These are phyloP conservation scores for Phaffia tasmanica DNA, from an alignment of 768 basidiomycete genomes.

Conservation along the genomic window DNA sequence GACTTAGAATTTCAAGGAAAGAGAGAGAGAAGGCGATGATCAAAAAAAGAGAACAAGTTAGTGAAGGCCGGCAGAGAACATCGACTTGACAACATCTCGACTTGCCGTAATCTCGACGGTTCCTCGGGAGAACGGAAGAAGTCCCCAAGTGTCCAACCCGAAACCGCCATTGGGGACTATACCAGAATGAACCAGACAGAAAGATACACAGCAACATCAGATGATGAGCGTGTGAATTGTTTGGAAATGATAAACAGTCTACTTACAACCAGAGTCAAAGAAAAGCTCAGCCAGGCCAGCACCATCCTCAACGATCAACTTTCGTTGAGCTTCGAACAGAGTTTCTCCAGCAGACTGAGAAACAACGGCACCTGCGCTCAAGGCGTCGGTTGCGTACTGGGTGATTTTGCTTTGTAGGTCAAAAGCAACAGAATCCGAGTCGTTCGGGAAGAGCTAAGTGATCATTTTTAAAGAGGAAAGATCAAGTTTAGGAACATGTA, in stretches of 20 bases:
- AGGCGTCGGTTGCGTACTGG: slow-evolving; percentile 1
- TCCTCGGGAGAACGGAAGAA: slow-evolving; percentile 50
- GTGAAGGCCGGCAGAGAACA: background rate
- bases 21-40: background rate
- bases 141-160: slow-evolving; percentile 48
- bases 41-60: background rate
- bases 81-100: background rate
- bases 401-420: background rate
- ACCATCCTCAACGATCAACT: slow-evolving; percentile 30
- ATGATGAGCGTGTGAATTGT: too few relatives aligned
- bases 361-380: slow-evolving; percentile 9
- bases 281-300: slow-evolving; percentile 54
- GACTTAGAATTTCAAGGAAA: slow-evolving; percentile 39
- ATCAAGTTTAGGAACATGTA: too few relatives aligned
- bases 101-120: slow-evolving; percentile 44
- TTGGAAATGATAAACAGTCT: background rate
- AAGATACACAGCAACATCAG: background rate
- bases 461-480: background rate
- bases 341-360: background rate
- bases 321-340: slow-evolving; percentile 6
- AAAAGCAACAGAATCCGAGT: background rate
- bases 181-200: background rate
- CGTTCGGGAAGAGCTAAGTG: slow-evolving; percentile 6
- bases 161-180: slow-evolving; percentile 28
- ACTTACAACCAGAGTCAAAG: slow-evolving; percentile 32